Base-by-base conservation (phyloP, 1,284 basidiomycete species). In the Moesziomyces sp. region DNA sequence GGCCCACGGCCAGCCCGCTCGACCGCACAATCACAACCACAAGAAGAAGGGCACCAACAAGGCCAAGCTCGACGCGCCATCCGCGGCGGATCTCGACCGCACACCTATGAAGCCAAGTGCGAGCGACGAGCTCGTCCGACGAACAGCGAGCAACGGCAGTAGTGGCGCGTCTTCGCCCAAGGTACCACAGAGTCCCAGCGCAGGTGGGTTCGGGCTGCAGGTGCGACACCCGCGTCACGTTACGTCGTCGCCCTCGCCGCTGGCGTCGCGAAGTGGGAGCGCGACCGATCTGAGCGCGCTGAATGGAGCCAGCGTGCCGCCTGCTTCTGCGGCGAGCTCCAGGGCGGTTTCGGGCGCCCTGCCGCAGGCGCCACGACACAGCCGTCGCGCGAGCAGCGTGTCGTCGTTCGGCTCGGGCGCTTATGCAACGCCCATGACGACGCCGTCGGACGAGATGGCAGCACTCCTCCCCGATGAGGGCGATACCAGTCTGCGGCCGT, bases 371-470 rank as follows among this genome's bases (percentile, higher is more conserved):
- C 69, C 64, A 5, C 65, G 52, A 35, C 73, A 69, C 52, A 63
- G 63, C 46, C 45, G 73, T 47, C 55, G 76, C 7, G 68, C 76
- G 13, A 70, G 66, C 52, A 72, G 68, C 44, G 66, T 68, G 4
- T 78, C 76, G 1, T 75, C 72, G 8, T 62, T 74, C 26, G 76
- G 74, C 0, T 78, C 76, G 3, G 74, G 63, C 13, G 62, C 55
- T 2, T 78, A 76, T 28, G 64, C 58, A 2, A 78, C 76, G 48
- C 76, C 76, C 3, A 64, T 76, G 60, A 63, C 64, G 21, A 74
- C 75, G 21, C 75, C 75, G 10, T 64, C 71, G 9, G 71, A 74
- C 46, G 71, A 74, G 40, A 74, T 74, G 65, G 71, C 71, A 10
- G 65, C 65, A 11, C 52, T 74, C 26, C 46, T 74, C 24, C 71